Conservation (phyloP, 176 grass and related monocot genomes). For the Eleusine indica region DNA sequence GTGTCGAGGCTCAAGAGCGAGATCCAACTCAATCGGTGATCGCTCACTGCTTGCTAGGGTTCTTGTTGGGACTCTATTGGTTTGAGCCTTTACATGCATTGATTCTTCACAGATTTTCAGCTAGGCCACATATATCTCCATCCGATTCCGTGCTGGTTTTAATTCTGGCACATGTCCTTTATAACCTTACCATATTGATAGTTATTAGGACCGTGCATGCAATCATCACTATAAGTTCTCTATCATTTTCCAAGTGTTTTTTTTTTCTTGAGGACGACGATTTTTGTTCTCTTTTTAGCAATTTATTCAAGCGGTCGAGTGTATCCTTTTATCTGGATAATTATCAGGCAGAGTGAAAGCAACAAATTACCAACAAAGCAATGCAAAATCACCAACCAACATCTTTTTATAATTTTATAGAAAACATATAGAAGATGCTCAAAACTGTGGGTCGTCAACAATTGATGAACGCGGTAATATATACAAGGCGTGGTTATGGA, state of each 20-base stretch:
- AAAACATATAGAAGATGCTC: no score
- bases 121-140: neutral
- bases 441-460: no score
- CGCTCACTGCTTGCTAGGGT: neutral
- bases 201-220: neutral
- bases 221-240: neutral
- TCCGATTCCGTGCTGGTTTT: conserved; percentile 35
- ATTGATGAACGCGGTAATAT: neutral
- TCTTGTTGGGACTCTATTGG: neutral
- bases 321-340: no score
- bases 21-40: neutral
- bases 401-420: no score
- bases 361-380: no score
- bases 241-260: no score
- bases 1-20: conserved; percentile 2
- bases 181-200: neutral
- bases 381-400: no score
- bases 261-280: neutral
- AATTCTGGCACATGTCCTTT: neutral
- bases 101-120: neutral
- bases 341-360: no score
- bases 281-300: neutral
- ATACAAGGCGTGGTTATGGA: neutral
- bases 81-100: conserved; percentile 9
- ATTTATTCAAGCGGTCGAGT: no score